A percentile compares a stretch with the other conserved stretches of the same genome.
Evolutionary conservation across 2,329 filamentous ascomycete species (phyloP).

Genomic region (Ascosphaera apis): DNA sequence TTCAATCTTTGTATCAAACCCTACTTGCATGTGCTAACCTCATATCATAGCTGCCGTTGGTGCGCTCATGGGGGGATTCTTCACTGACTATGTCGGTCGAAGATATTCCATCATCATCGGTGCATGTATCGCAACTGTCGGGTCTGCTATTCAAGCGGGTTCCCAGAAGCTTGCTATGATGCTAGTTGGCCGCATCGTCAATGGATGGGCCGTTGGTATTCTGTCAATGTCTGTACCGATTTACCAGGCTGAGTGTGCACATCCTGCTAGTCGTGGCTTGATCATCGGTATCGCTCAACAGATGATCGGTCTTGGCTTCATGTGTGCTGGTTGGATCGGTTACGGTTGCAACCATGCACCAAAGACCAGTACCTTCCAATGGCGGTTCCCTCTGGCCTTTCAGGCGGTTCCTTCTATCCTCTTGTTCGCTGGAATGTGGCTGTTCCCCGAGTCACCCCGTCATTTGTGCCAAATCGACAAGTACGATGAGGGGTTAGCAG

Average conservation of each 20-base stretch:
- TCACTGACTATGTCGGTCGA: conserved; percentile 36
- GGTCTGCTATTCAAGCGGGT: conserved; percentile 34
- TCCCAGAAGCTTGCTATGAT: conserved; percentile 35
- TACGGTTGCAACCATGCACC: conserved; percentile 5
- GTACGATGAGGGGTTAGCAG: conserved; percentile 24
- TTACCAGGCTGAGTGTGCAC: conserved; percentile 40
- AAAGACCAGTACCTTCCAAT: conserved; percentile 13
- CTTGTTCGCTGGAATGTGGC: conserved; percentile 20
- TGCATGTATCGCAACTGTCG: conserved; percentile 32
- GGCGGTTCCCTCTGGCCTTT: conserved; percentile 23
- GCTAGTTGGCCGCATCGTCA: conserved; percentile 29
- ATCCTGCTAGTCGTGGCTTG: conserved; percentile 32
- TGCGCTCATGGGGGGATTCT: conserved; percentile 31
- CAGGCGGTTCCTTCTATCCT: conserved; percentile 23
- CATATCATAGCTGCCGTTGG: conserved; percentile 13
- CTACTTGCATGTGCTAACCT: too few relatives aligned
- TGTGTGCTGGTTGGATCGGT: conserved; percentile 17
- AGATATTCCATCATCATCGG: conserved; percentile 36
- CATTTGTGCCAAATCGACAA: conserved; percentile 21
- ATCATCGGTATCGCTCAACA: conserved; percentile 22
- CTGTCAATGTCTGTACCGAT: conserved; percentile 31
- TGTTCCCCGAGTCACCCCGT: conserved; percentile 9
- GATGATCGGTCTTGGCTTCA: conserved; percentile 22
- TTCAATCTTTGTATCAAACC: not conserved
- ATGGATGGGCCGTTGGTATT: conserved; percentile 26